A percentile compares a stretch with the other conserved stretches of the same genome.
These are phyloP conservation scores for Ricinus communis DNA, from an alignment of 345 rosid genomes.

Conservation along the genomic window DNA sequence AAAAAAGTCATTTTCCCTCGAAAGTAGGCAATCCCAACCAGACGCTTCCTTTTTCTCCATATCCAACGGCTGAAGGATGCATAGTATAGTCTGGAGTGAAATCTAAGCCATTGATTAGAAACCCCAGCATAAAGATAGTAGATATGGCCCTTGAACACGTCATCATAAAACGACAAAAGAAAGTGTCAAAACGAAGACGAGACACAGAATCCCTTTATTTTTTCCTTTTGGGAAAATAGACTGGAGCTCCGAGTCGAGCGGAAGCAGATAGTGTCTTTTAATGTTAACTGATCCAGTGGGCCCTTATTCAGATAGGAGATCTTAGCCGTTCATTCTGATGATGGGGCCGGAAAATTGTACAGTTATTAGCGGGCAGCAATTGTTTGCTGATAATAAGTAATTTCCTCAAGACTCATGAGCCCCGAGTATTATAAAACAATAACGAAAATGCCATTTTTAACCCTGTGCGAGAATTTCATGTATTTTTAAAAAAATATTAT, in stretches of 20 bases:
- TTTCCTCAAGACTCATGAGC: not conserved
- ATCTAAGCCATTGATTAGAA: not conserved
- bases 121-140: not conserved
- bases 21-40: too few relatives aligned
- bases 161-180: constrained; percentile 9
- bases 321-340: not conserved
- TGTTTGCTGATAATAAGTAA: not conserved
- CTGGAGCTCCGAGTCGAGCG: not conserved
- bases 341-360: not conserved
- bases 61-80: not conserved
- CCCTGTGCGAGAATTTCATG: too few relatives aligned
- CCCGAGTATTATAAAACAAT: not conserved
- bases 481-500: too few relatives aligned
- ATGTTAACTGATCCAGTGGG: not conserved
- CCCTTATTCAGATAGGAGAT: not conserved
- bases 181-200: not conserved
- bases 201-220: not conserved
- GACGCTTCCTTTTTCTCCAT: not conserved
- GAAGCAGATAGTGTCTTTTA: too few relatives aligned
- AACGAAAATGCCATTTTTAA: not conserved
- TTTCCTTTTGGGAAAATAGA: not conserved
- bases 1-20: too few relatives aligned
- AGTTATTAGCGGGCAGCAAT: not conserved
- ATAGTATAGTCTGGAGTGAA: not conserved
- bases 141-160: constrained; percentile 7